phyloP scores from a whole-genome alignment of 768 basidiomycete species.

The Mycena leptocephala region DNA sequence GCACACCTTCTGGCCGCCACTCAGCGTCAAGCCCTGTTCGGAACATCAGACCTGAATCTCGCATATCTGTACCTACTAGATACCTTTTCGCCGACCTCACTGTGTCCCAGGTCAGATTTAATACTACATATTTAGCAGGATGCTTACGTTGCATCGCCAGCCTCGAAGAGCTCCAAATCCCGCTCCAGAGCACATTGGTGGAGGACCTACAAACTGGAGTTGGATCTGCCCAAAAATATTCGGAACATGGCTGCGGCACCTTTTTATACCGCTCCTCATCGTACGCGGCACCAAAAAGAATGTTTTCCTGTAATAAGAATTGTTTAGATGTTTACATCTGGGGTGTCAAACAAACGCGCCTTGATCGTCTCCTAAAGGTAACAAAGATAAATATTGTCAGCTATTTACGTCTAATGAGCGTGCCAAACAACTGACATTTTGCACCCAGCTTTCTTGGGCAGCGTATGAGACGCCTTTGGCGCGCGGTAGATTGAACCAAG shows the following conservation, averaged over 20 bases:
- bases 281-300: constrained; percentile 85
- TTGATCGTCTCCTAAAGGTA: constrained; percentile 71
- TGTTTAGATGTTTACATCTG: not conserved
- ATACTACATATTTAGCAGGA: not conserved
- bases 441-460: constrained; percentile 90
- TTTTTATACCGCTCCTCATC: constrained; percentile 87
- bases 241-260: constrained; percentile 3
- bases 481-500: constrained; percentile 82
- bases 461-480: constrained; percentile 83
- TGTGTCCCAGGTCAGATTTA: not conserved
- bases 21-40: constrained; percentile 57
- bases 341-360: constrained; percentile 45
- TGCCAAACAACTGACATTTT: constrained; percentile 58
- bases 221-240: not conserved
- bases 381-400: not conserved
- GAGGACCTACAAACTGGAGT: constrained; percentile 58
- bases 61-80: too few species aligned
- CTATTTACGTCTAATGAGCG: not conserved
- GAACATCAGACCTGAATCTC: not conserved
- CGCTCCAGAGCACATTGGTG: constrained; percentile 82
- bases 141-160: constrained; percentile 79
- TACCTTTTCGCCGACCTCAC: constrained; percentile 67
- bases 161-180: constrained; percentile 80
- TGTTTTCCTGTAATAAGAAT: constrained; percentile 71
- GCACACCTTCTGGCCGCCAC: constrained; percentile 62